Conservation (phyloP, 371 early-diverging fungal genomes). For the Actinomucor elegans region DNA sequence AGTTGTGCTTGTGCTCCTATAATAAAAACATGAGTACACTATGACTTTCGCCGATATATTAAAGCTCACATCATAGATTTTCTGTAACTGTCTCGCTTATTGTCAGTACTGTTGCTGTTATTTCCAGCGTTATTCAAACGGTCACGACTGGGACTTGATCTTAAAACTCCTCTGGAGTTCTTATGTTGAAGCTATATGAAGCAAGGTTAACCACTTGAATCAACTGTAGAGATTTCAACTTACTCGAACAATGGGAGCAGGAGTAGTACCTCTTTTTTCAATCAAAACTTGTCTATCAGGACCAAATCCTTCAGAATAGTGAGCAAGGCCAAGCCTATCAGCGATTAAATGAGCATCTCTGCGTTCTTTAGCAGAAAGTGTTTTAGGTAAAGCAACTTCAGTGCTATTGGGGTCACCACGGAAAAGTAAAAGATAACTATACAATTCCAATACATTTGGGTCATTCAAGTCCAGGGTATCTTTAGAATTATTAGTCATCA, state of each 20-base stretch:
- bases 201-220: neutral
- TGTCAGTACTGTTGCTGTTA: neutral
- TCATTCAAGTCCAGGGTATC: conserved; percentile 69
- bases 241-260: conserved; percentile 28
- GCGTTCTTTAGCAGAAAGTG: conserved; percentile 50
- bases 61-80: conserved; percentile 37
- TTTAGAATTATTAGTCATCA: neutral
- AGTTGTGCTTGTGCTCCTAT: conserved; percentile 23
- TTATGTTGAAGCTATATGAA: conserved; percentile 22
- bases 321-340: conserved; percentile 52
- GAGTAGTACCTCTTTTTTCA: conserved; percentile 32
- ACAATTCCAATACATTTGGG: conserved; percentile 64
- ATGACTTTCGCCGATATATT: too few species aligned
- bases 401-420: conserved; percentile 63
- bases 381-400: conserved; percentile 59
- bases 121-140: conserved; percentile 10
- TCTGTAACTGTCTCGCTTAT: conserved; percentile 22
- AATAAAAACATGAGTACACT: neutral
- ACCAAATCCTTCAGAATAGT: conserved; percentile 58
- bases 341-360: conserved; percentile 60
- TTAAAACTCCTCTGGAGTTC: conserved; percentile 21
- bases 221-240: neutral
- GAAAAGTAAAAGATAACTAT: conserved; percentile 69
- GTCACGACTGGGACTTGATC: conserved; percentile 33
- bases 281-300: conserved; percentile 40